A percentile compares a stretch with the other conserved stretches of the same genome.
Evolutionary conservation across 192 early-diverging fungal genomes (phyloP).

Genomic region (Thamnidium elegans): DNA sequence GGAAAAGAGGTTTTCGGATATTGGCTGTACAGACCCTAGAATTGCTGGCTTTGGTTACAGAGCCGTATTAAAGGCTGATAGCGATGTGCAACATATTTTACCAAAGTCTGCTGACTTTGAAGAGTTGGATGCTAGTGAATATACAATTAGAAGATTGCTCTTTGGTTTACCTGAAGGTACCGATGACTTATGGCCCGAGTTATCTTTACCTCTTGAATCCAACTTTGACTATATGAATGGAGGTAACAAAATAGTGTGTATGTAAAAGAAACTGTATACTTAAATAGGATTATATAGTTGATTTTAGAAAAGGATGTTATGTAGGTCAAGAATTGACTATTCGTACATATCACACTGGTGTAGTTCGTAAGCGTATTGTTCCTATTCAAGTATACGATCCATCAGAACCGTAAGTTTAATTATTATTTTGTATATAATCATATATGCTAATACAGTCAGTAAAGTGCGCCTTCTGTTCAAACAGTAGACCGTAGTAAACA

Average conservation of each 20-base stretch:
- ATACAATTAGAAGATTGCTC: constrained; percentile 74
- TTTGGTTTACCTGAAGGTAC: constrained; percentile 90
- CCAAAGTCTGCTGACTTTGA: constrained; percentile 52
- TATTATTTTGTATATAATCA: no score
- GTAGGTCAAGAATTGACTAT: constrained; percentile 98
- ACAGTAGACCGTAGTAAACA: constrained; percentile 12
- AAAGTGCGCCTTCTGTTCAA: no score
- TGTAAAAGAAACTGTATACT: no score
- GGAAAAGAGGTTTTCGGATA: constrained; percentile 27
- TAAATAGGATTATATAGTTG: no score
- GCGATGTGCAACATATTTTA: constrained; percentile 19
- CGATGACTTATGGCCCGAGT: constrained; percentile 68
- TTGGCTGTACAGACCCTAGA: constrained; percentile 42
- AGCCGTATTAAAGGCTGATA: constrained; percentile 7
- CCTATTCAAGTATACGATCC: constrained; percentile 66
- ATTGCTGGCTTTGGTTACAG: constrained; percentile 31
- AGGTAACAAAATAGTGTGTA: no score
- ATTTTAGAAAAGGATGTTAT: constrained; percentile 98
- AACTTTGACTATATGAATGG: constrained; percentile 93
- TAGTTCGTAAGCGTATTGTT: constrained; percentile 87
- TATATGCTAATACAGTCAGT: no score
- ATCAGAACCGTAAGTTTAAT: constrained; percentile 42
- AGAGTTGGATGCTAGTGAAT: constrained; percentile 53
- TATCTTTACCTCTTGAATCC: constrained; percentile 82
- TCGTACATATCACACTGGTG: constrained; percentile 92